A percentile compares a stretch with the other conserved stretches of the same genome.
phyloP scores from a whole-genome alignment of 305 asterid species.

The Solanum hybrid region DNA sequence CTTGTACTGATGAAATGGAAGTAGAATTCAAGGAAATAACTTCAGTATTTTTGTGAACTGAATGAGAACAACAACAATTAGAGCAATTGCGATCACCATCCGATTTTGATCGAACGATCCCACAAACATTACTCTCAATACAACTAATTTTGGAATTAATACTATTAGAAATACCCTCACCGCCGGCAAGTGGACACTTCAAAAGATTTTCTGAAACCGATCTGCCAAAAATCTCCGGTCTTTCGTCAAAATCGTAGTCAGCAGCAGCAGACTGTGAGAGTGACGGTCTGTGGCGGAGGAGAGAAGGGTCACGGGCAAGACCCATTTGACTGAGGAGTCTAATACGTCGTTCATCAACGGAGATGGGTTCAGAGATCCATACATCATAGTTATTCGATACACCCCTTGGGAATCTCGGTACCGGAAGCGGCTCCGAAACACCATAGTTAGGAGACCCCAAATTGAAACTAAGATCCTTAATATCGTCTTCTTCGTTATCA shows the following conservation, averaged over 20 bases:
- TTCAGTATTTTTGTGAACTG: conserved; percentile 12
- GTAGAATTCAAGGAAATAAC: conserved; percentile 15
- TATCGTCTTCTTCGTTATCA: conserved; percentile 44
- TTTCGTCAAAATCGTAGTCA: conserved; percentile 2
- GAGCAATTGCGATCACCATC: conserved; percentile 39
- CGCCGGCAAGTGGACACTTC: conserved; percentile 14
- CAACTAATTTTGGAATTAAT: not conserved
- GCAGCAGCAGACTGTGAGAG: conserved; percentile 21
- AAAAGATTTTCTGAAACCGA: conserved; percentile 33
- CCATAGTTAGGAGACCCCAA: conserved; percentile 23
- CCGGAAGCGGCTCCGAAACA: conserved; percentile 13
- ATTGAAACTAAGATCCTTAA: conserved; percentile 25
- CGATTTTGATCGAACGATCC: conserved; percentile 52
- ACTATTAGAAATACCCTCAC: conserved; percentile 20
- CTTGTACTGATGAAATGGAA: conserved; percentile 13
- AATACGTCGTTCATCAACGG: conserved; percentile 83
- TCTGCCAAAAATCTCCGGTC: conserved; percentile 14
- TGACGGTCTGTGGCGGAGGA: conserved; percentile 49
- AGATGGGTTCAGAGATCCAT: conserved; percentile 86
- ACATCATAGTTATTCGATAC: conserved; percentile 62
- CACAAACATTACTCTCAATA: conserved; percentile 18
- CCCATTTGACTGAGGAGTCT: conserved; percentile 76
- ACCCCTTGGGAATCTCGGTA: conserved; percentile 49
- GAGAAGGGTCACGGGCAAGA: conserved; percentile 58
- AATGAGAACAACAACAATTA: not conserved